A percentile compares a stretch with the other conserved stretches of the same genome.
These are phyloP conservation scores for Mentha longifolia DNA, from an alignment of 257 asterid genomes.

Conservation along the genomic window DNA sequence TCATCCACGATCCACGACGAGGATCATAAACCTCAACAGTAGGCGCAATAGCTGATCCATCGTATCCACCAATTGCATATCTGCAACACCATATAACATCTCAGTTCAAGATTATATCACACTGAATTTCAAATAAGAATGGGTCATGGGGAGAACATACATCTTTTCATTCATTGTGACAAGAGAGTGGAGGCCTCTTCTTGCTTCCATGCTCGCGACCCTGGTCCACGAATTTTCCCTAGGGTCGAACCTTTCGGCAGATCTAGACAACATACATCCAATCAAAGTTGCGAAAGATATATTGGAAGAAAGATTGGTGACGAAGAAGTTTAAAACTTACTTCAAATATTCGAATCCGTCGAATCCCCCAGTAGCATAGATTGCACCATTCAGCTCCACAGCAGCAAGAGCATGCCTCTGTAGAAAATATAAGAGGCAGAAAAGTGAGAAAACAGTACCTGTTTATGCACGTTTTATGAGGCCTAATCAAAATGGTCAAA, in stretches of 20 bases:
- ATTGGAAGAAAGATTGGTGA: not conserved
- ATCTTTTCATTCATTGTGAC: constrained; percentile 67
- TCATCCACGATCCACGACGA: constrained; percentile 65
- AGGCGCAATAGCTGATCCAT: constrained; percentile 57
- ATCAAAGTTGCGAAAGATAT: constrained; percentile 19
- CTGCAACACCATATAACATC: constrained; percentile 40
- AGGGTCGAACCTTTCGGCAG: constrained; percentile 91
- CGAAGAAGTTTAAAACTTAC: constrained; percentile 50
- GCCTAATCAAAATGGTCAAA: not conserved
- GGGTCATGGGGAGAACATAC: constrained; percentile 44
- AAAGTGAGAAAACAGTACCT: constrained; percentile 13
- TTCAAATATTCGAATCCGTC: constrained; percentile 65
- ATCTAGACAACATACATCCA: constrained; percentile 45
- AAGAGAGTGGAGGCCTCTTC: constrained; percentile 73
- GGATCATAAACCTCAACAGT: constrained; percentile 79
- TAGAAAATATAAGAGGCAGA: constrained; percentile 22
- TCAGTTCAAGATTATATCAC: constrained; percentile 4
- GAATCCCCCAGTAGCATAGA: constrained; percentile 86
- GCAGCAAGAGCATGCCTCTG: constrained; percentile 88
- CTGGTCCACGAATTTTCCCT: constrained; percentile 82
- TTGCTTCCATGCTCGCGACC: constrained; percentile 57
- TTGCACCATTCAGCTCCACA: constrained; percentile 73
- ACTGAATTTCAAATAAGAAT: not conserved
- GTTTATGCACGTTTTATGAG: not conserved
- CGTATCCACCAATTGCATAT: constrained; percentile 78